Evolutionary conservation across 306 rosid species (phyloP).

Genomic region (Cicer cuneatum): DNA sequence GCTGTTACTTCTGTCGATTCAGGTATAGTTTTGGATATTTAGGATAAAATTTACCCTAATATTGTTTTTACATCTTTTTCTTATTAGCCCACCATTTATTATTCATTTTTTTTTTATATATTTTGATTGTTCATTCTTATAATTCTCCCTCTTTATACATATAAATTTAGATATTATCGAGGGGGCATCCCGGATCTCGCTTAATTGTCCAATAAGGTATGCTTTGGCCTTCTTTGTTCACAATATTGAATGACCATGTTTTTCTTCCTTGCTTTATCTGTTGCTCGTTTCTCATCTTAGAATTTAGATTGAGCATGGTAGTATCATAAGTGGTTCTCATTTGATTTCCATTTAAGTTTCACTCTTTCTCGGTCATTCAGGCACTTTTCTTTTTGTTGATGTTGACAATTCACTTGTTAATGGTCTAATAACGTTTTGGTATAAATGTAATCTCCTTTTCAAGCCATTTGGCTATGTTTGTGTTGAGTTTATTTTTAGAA

Average conservation of each 20-base stretch:
- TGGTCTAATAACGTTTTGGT: conserved; percentile 16
- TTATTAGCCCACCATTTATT: background rate
- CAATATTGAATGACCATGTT: conserved; percentile 10
- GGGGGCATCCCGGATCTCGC: conserved; percentile 90
- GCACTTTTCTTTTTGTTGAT: conserved; percentile 30
- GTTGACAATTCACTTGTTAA: conserved; percentile 4
- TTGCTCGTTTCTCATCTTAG: conserved; percentile 18
- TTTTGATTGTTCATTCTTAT: conserved; percentile 36
- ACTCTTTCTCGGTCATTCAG: conserved; percentile 4
- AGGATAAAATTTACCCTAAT: conserved; percentile 9
- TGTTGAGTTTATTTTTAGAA: conserved; percentile 23
- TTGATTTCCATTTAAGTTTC: conserved; percentile 13
- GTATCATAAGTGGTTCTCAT: conserved; percentile 10
- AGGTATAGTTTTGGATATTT: conserved; percentile 56
- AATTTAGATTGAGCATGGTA: conserved; percentile 30
- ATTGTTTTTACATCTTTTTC: conserved; percentile 13
- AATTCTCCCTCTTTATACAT: conserved; percentile 24
- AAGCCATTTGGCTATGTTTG: background rate
- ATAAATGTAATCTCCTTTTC: conserved; percentile 6
- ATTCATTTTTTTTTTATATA: background rate
- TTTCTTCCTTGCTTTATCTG: conserved; percentile 24
- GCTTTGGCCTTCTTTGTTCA: conserved; percentile 43
- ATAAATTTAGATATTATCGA: conserved; percentile 81
- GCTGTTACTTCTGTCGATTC: conserved; percentile 54
- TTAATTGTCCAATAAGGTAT: conserved; percentile 98